These are phyloP conservation scores for Hydnum rufescens DNA, from an alignment of 768 basidiomycete genomes.

Conservation along the genomic window DNA sequence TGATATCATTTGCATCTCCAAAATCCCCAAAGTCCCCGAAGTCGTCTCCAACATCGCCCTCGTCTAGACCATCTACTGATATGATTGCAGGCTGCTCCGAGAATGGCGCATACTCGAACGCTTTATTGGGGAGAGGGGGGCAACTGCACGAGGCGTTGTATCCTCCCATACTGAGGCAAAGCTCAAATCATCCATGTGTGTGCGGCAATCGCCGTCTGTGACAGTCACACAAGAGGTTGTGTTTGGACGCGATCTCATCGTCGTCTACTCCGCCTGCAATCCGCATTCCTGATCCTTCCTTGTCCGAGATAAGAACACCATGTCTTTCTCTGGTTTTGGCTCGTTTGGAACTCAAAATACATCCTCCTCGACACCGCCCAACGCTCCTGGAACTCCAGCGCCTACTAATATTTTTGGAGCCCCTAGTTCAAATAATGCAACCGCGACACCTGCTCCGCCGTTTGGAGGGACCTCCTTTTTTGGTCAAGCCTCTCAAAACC, in stretches of 20 bases:
- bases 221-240: too few relatives aligned
- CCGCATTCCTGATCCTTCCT: too few relatives aligned
- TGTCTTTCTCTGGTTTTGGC: slow-evolving; percentile 6
- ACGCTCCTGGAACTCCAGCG: not conserved
- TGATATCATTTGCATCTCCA: slow-evolving; percentile 37
- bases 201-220: too few relatives aligned
- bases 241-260: too few relatives aligned
- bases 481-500: not conserved
- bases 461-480: not conserved
- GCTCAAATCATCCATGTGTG: slow-evolving; percentile 52
- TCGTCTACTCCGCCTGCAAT: too few relatives aligned
- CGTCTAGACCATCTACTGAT: not conserved
- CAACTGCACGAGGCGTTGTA: slow-evolving; percentile 12
- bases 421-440: not conserved
- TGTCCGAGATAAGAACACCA: too few relatives aligned
- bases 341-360: slow-evolving; percentile 1
- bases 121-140: slow-evolving; percentile 27
- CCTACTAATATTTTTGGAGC: not conserved
- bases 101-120: slow-evolving; percentile 34
- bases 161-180: slow-evolving; percentile 57
- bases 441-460: not conserved
- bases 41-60: slow-evolving; percentile 21
- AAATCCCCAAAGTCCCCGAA: slow-evolving; percentile 54
- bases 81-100: not conserved
- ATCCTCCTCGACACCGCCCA: not conserved